A percentile compares a stretch with the other conserved stretches of the same genome.
Evolutionary conservation across 306 rosid species (phyloP).

Genomic region (Cucumis cinereus): DNA sequence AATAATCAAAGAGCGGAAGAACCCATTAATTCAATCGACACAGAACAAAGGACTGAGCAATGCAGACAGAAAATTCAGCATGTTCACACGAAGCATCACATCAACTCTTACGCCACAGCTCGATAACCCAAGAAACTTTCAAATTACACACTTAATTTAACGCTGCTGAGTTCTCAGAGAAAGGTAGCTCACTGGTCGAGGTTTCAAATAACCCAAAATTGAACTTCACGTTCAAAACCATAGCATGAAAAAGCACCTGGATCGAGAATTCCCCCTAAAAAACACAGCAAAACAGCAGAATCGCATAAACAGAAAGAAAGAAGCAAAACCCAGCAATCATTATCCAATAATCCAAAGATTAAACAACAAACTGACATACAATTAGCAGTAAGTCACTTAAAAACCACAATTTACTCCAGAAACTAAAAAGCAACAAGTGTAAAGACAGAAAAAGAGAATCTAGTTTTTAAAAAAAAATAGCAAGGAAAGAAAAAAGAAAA

Average conservation of each 20-base stretch:
- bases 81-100: constrained; percentile 19
- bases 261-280: neutral
- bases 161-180: neutral
- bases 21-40: neutral
- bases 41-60: neutral
- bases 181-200: neutral
- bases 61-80: constrained; percentile 13
- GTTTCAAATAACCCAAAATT: neutral
- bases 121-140: constrained; percentile 1
- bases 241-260: neutral
- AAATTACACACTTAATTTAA: constrained; percentile 4
- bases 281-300: neutral
- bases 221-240: neutral
- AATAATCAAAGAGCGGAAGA: constrained; percentile 4
- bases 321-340: neutral
- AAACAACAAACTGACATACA: neutral
- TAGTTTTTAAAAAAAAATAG: constrained; percentile 1
- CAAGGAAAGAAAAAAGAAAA: neutral
- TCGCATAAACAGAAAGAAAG: neutral
- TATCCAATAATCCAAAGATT: neutral
- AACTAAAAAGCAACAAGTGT: neutral
- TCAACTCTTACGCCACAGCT: constrained; percentile 18
- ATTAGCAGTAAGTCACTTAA: neutral
- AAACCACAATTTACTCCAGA: neutral
- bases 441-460: constrained; percentile 14